Evolutionary conservation across 1,139 yeast genomes (phyloP).

Genomic region (Nadsonia starkeyi-henricii): DNA sequence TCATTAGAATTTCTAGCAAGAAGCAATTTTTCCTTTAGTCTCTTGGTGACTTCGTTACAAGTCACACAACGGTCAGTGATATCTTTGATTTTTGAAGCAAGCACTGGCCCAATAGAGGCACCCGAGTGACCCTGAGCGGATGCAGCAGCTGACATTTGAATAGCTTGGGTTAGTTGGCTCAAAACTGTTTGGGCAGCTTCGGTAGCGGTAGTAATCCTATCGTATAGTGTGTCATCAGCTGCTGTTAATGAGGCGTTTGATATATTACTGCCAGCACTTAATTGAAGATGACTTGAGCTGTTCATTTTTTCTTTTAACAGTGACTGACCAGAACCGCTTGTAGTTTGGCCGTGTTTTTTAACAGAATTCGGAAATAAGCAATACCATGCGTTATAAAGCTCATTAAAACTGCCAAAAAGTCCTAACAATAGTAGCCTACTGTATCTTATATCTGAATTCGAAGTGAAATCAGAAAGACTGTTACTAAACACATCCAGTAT

Average conservation of each 20-base stretch:
- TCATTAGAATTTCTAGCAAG: neutral
- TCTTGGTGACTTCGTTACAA: conserved; percentile 67
- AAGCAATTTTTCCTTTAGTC: conserved; percentile 43
- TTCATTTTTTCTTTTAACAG: conserved; percentile 6
- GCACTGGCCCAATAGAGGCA: conserved; percentile 25
- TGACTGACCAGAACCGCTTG: conserved; percentile 4
- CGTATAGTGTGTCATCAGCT: conserved; percentile 64
- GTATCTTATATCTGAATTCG: conserved; percentile 43
- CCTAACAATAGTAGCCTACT: conserved; percentile 62
- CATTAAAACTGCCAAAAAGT: conserved; percentile 60
- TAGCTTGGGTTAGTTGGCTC: conserved; percentile 62
- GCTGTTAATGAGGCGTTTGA: conserved; percentile 24
- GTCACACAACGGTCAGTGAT: conserved; percentile 64
- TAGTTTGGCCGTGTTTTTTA: neutral
- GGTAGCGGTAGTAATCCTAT: conserved; percentile 60
- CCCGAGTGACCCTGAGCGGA: conserved; percentile 23
- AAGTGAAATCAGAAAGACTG: conserved; percentile 21
- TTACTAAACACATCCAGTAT: conserved; percentile 14
- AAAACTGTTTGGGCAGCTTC: conserved; percentile 69
- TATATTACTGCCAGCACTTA: neutral
- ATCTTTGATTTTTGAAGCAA: conserved; percentile 59
- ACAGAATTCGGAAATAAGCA: conserved; percentile 28
- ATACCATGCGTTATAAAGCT: conserved; percentile 59
- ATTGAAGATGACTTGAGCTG: neutral
- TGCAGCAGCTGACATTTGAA: conserved; percentile 56